Conservation (phyloP, 148 eudicot species). For the Rhododendron ferrugineum region DNA sequence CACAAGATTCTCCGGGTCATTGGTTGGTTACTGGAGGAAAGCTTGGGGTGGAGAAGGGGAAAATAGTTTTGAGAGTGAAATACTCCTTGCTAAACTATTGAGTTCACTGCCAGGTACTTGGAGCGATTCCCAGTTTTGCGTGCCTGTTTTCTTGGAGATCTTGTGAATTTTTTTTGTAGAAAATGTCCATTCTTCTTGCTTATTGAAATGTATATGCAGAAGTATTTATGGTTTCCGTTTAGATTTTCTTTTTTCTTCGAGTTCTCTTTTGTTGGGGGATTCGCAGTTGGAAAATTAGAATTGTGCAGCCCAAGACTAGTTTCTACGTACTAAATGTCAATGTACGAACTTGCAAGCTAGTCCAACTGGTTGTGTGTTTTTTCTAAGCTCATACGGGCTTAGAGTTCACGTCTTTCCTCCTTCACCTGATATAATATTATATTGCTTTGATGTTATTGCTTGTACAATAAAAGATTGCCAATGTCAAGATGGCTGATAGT, state of each 20-base stretch:
- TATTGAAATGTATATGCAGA: background rate
- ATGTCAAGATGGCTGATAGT: background rate
- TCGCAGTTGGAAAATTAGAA: background rate
- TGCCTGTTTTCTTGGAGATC: conserved; percentile 10
- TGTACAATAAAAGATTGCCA: background rate
- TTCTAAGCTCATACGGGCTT: background rate
- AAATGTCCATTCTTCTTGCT: conserved; percentile 12
- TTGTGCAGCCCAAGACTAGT: background rate
- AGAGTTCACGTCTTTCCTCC: background rate
- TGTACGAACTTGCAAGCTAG: background rate
- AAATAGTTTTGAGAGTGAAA: conserved; percentile 73
- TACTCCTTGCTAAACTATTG: conserved; percentile 84
- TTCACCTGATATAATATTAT: background rate
- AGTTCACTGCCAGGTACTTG: conserved; percentile 6
- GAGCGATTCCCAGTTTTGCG: conserved; percentile 30
- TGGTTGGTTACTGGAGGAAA: conserved; percentile 95
- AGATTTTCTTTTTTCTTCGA: background rate
- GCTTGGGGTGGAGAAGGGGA: conserved; percentile 87
- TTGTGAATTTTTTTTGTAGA: conserved; percentile 31
- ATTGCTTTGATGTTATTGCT: background rate
- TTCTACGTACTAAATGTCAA: background rate
- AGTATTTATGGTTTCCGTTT: background rate
- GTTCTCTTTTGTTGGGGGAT: background rate
- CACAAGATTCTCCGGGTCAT: conserved; percentile 79
- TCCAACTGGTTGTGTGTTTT: background rate